Percentiles rank a stretch among this genome's conserved stretches.
Evolutionary conservation across 345 rosid species (phyloP).

Genomic region (Salix koriyanagi): DNA sequence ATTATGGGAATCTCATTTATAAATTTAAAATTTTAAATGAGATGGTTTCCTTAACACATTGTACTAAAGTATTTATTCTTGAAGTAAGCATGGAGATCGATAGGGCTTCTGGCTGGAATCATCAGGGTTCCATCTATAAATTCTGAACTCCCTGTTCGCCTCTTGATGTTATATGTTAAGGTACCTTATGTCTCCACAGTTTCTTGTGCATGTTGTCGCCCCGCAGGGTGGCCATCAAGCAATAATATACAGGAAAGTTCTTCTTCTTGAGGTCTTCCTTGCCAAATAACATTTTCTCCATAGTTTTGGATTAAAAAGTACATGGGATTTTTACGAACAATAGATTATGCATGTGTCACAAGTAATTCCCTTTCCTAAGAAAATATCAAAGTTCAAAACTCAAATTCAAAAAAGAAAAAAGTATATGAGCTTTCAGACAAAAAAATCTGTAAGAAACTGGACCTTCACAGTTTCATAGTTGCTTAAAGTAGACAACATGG

Average conservation of each 20-base stretch:
- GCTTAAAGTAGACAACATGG: neutral
- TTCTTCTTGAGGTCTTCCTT: constrained; percentile 21
- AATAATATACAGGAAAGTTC: constrained; percentile 23
- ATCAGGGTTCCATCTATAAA: constrained; percentile 28
- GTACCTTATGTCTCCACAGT: constrained; percentile 28
- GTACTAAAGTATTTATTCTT: no score
- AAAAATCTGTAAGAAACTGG: neutral
- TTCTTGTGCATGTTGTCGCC: constrained; percentile 43
- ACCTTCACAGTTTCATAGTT: neutral
- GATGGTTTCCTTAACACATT: no score
- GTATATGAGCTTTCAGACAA: no score
- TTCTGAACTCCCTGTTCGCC: constrained; percentile 54
- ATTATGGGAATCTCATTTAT: no score
- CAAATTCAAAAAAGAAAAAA: no score
- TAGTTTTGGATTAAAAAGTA: neutral
- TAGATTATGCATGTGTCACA: no score
- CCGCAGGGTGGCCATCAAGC: constrained; percentile 45
- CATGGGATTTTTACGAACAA: no score
- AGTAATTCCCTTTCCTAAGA: no score
- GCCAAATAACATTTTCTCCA: neutral
- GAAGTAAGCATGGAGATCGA: no score
- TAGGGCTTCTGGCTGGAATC: no score
- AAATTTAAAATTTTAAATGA: no score
- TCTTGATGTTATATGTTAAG: constrained; percentile 13
- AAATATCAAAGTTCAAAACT: no score